A percentile compares a stretch with the other conserved stretches of the same genome.
These are phyloP conservation scores for Remersonia thermophila DNA, from an alignment of 2,329 filamentous ascomycete species.

Conservation along the genomic window DNA sequence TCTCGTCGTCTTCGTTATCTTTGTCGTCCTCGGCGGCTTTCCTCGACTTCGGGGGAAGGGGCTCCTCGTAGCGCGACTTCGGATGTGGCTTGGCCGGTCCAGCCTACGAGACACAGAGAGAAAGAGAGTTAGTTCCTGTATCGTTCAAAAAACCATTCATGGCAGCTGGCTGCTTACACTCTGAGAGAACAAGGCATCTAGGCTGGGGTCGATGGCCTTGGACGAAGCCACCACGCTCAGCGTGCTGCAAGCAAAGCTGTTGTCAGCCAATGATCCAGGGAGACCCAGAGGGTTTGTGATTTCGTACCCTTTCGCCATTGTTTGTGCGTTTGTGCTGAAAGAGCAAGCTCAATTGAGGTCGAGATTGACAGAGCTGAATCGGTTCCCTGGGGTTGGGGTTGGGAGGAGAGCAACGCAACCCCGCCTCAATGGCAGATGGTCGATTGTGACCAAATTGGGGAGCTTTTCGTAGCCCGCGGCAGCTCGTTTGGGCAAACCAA, in stretches of 20 bases:
- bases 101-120: too few species aligned
- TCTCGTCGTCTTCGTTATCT: conserved; percentile 13
- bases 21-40: conserved; percentile 12
- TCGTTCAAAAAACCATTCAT: neutral
- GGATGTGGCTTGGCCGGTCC: conserved; percentile 38
- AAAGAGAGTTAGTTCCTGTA: conserved; percentile 16
- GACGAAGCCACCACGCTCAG: conserved; percentile 30
- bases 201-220: conserved; percentile 52
- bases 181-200: conserved; percentile 57
- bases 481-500: too few species aligned
- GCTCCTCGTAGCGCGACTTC: conserved; percentile 32
- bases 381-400: neutral
- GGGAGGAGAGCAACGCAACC: neutral
- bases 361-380: too few species aligned
- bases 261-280: neutral
- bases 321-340: conserved; percentile 1
- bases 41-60: conserved; percentile 22
- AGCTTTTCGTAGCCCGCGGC: too few species aligned
- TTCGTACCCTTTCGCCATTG: conserved; percentile 23
- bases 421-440: neutral
- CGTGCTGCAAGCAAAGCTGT: conserved; percentile 21
- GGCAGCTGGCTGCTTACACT: conserved; percentile 40
- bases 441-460: too few species aligned
- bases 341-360: neutral
- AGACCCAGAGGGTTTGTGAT: neutral